phyloP scores from a whole-genome alignment of 441 rosid species.

The Monsonia emarginata region DNA sequence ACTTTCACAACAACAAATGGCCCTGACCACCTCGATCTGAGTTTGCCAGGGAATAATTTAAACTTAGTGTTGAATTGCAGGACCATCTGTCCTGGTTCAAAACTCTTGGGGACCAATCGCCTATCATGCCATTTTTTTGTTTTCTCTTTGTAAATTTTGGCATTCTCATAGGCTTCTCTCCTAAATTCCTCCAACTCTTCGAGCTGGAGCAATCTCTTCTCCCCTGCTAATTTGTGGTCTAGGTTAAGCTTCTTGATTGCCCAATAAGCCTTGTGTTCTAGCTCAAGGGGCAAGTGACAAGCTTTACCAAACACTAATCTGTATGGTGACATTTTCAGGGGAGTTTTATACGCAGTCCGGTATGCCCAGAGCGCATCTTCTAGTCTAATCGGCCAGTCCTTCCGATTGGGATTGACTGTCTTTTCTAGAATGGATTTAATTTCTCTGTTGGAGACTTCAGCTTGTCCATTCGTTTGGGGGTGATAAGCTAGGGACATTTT shows the following conservation, averaged over 20 bases:
- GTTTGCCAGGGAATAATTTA: background rate
- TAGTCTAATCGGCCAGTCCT: background rate
- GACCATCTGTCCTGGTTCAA: background rate
- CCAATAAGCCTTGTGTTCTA: background rate
- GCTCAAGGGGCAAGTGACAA: background rate
- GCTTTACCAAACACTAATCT: background rate
- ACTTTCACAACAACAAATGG: background rate
- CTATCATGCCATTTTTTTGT: background rate
- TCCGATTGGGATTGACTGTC: background rate
- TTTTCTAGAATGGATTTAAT: background rate
- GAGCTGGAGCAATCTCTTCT: background rate
- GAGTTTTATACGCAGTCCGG: background rate
- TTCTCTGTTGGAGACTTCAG: background rate
- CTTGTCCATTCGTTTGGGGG: background rate
- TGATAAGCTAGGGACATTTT: background rate
- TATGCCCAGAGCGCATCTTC: conserved; percentile 10
- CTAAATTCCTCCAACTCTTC: background rate
- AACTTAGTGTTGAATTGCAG: background rate
- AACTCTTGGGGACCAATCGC: background rate
- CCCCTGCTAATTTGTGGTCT: background rate
- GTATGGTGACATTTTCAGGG: background rate
- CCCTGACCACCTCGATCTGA: background rate
- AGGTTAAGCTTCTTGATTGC: background rate
- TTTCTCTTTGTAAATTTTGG: background rate
- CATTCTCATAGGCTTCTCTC: background rate